Evolutionary conservation across 257 asterid genomes (phyloP).

Genomic region (Solanum lycopersicoides): DNA sequence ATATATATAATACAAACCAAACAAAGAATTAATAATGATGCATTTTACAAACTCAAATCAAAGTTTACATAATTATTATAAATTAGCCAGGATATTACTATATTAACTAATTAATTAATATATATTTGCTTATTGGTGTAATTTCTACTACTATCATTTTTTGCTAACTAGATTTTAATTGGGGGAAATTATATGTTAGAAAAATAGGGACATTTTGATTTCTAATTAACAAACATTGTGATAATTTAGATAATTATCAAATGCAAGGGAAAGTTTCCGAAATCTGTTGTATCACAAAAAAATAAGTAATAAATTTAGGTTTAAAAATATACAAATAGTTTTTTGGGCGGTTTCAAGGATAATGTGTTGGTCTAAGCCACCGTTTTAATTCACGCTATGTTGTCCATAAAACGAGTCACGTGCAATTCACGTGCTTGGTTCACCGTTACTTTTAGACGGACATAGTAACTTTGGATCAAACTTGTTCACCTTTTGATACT

Average conservation of each 20-base stretch:
- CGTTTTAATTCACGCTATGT: background rate
- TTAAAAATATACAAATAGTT: too few species aligned
- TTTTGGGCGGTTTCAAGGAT: too few species aligned
- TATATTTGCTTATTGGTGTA: too few species aligned
- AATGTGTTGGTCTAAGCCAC: too few species aligned
- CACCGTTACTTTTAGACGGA: background rate
- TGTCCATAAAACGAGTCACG: background rate
- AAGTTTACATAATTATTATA: too few species aligned
- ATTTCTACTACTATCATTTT: background rate
- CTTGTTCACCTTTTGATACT: background rate
- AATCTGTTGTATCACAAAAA: too few species aligned
- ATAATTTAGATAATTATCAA: background rate
- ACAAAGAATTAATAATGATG: too few species aligned
- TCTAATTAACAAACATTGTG: background rate
- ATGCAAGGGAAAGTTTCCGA: background rate
- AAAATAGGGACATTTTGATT: background rate
- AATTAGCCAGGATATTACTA: accelerated
- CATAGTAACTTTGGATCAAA: background rate
- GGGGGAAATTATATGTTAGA: background rate
- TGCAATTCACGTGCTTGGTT: background rate
- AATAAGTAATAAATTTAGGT: too few species aligned
- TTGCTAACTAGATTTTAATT: background rate
- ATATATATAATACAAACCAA: too few species aligned
- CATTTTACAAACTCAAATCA: too few species aligned
- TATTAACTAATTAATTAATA: too few species aligned